Conservation (phyloP, 441 rosid genomes). For the Populus hybrid region DNA sequence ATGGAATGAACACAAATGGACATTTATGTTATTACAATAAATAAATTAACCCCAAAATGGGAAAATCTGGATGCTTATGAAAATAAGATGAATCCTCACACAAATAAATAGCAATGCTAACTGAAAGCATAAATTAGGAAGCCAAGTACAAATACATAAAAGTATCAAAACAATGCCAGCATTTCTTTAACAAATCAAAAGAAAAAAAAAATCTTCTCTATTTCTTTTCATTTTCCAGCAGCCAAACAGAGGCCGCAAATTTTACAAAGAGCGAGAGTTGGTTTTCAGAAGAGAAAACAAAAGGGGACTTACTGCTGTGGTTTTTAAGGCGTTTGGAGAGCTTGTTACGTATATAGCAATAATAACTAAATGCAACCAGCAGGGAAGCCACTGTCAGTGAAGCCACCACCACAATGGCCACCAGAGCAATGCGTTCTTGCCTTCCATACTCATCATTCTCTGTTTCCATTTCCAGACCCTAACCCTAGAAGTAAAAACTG, state of each 20-base stretch:
- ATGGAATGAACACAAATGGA: constrained; percentile 1
- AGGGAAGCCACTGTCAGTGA: constrained; percentile 66
- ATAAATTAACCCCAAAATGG: background rate
- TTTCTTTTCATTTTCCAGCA: background rate
- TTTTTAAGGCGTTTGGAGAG: constrained; percentile 54
- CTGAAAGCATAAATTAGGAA: background rate
- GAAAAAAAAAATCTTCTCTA: background rate
- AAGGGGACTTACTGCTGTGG: constrained; percentile 37
- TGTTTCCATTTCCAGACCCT: constrained; percentile 33
- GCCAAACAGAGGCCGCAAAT: background rate
- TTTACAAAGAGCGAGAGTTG: background rate
- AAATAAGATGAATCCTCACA: background rate
- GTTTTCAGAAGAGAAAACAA: background rate
- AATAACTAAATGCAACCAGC: constrained; percentile 83
- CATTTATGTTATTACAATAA: background rate
- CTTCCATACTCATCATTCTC: constrained; percentile 42
- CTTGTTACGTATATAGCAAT: constrained; percentile 83
- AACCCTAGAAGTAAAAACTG: constrained; percentile 26
- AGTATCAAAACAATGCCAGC: background rate
- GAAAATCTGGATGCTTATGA: background rate
- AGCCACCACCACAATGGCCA: constrained; percentile 68
- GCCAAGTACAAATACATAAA: background rate
- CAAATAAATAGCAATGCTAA: background rate
- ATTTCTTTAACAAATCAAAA: background rate
- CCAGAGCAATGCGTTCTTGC: constrained; percentile 60